Conservation (phyloP, 2,329 filamentous ascomycete genomes). For the Neopestalotiopsis sp. region DNA sequence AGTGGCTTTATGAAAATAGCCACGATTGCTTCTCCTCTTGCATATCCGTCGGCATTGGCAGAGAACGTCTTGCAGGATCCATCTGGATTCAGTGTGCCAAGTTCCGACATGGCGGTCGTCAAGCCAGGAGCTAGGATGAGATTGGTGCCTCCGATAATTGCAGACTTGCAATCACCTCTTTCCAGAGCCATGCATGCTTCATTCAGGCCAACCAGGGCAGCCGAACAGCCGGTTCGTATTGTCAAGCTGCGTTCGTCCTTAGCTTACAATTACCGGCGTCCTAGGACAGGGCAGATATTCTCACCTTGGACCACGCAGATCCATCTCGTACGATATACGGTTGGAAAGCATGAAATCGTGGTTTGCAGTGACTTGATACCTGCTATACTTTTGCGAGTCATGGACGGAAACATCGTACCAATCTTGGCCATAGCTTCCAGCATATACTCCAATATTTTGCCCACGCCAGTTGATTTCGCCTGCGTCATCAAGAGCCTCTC, state of each 20-base stretch:
- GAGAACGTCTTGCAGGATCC: slow-evolving; percentile 14
- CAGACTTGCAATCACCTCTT: not conserved
- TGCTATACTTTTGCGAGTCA: slow-evolving; percentile 27
- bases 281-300: no score
- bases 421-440: slow-evolving; percentile 40
- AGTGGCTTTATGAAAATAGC: slow-evolving; percentile 45
- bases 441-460: slow-evolving; percentile 36
- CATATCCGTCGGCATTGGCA: slow-evolving; percentile 47
- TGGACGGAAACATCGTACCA: slow-evolving; percentile 32
- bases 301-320: slow-evolving; percentile 9
- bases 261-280: no score
- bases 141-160: slow-evolving; percentile 10
- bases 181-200: not conserved
- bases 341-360: slow-evolving; percentile 36
- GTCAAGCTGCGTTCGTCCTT: not conserved
- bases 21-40: slow-evolving; percentile 51
- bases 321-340: slow-evolving; percentile 22
- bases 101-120: not conserved
- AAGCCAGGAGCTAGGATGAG: not conserved
- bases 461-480: slow-evolving; percentile 36
- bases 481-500: slow-evolving; percentile 41
- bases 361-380: slow-evolving; percentile 27
- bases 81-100: not conserved
- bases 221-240: slow-evolving; percentile 11
- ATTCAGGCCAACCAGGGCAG: not conserved